Conservation (phyloP, 768 basidiomycete species). For the Lactifluus volemus region DNA sequence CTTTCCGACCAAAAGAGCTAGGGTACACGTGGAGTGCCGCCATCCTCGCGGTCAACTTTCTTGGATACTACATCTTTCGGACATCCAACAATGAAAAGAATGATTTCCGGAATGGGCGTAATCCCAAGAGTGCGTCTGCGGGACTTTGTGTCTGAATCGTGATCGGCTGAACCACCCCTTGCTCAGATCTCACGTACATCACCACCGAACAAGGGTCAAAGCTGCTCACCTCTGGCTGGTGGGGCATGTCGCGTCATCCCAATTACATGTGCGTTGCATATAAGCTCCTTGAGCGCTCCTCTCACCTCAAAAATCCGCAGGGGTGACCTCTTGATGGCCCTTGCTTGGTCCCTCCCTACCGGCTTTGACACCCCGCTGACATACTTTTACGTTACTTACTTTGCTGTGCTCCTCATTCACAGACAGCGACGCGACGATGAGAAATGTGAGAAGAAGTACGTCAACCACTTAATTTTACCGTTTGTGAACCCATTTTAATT, state of each 20-base stretch:
- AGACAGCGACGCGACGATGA: constrained; percentile 89
- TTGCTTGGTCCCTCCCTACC: constrained; percentile 91
- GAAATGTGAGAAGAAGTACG: constrained; percentile 64
- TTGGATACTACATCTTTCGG: constrained; percentile 91
- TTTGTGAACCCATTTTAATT: neutral
- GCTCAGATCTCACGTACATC: constrained; percentile 65
- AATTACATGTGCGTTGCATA: constrained; percentile 61
- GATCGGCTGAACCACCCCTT: neutral
- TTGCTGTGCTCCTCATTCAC: constrained; percentile 82
- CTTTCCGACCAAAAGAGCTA: constrained; percentile 78
- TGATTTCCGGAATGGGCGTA: constrained; percentile 85
- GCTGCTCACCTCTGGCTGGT: constrained; percentile 93
- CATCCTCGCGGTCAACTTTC: constrained; percentile 54
- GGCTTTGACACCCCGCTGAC: constrained; percentile 90
- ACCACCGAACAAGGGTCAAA: constrained; percentile 81
- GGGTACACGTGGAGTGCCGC: constrained; percentile 46
- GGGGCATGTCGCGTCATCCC: constrained; percentile 90
- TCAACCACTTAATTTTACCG: neutral
- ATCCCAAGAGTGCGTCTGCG: constrained; percentile 70
- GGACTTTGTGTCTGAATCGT: neutral
- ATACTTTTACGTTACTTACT: constrained; percentile 91
- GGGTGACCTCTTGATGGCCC: constrained; percentile 80
- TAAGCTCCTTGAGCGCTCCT: neutral
- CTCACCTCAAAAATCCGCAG: constrained; percentile 29
- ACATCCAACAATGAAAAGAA: constrained; percentile 89